phyloP scores from a whole-genome alignment of 139 green algal genomes.

The Auxenochlorella pyrenoidosa region DNA sequence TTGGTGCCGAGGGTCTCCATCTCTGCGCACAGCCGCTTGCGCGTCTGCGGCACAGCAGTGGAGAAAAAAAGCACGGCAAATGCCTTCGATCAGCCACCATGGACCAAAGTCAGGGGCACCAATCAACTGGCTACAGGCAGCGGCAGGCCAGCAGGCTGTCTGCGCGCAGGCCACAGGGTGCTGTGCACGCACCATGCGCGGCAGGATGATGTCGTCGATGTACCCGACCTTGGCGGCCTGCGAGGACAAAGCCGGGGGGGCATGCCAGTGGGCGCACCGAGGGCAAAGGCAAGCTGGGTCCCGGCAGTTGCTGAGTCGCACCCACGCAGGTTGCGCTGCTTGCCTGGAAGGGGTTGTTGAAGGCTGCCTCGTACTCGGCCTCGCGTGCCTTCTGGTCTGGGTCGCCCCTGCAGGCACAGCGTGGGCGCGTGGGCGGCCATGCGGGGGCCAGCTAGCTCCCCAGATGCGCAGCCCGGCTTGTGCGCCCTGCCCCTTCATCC shows the following conservation, averaged over 20 bases:
- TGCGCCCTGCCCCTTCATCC: no score
- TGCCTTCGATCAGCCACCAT: no score
- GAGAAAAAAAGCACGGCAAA: no score
- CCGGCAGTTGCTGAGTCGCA: no score
- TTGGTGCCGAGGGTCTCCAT: constrained; percentile 61
- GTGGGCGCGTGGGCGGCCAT: no score
- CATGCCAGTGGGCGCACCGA: no score
- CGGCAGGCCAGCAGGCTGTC: background rate
- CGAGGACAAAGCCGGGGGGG: background rate
- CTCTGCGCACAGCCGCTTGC: constrained; percentile 59
- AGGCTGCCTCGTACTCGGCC: constrained; percentile 62
- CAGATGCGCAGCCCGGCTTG: no score
- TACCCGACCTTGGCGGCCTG: constrained; percentile 63
- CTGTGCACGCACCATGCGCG: constrained; percentile 4
- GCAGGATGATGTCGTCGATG: constrained; percentile 74
- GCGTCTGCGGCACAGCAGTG: constrained; percentile 50
- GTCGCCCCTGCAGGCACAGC: constrained; percentile 2
- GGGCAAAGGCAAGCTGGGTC: no score
- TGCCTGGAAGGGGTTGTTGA: constrained; percentile 62
- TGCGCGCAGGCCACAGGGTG: no score
- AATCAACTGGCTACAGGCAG: no score
- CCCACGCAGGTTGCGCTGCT: background rate
- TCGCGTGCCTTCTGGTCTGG: background rate
- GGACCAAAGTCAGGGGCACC: no score
- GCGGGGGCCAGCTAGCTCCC: no score